phyloP scores from a whole-genome alignment of 169 alveolate species.

The Plasmodium vivax region DNA sequence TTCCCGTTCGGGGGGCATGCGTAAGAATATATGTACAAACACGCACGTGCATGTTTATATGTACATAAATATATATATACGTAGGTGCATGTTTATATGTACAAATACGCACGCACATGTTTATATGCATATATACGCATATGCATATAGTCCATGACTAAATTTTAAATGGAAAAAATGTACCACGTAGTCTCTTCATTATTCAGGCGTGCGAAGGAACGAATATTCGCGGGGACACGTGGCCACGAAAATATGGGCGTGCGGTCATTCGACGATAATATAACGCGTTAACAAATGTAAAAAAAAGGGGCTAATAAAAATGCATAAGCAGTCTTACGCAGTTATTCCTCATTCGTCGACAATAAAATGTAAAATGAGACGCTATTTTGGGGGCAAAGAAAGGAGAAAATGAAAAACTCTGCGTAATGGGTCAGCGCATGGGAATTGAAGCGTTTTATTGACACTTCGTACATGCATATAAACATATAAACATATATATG shows the following conservation, averaged over 20 bases:
- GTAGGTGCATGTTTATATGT: neutral
- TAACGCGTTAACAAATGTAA: neutral
- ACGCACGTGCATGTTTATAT: neutral
- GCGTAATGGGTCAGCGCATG: neutral
- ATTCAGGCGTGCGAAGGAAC: neutral
- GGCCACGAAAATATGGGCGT: neutral
- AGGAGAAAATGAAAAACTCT: neutral
- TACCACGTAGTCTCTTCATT: neutral
- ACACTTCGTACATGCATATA: neutral
- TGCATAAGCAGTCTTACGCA: neutral
- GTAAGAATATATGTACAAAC: neutral
- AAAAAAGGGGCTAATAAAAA: neutral
- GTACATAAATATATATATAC: neutral
- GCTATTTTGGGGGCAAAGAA: neutral
- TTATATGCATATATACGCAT: neutral
- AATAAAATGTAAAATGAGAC: neutral
- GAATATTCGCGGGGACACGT: neutral
- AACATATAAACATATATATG: neutral
- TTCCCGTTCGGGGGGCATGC: neutral
- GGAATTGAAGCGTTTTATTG: neutral
- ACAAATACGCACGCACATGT: neutral
- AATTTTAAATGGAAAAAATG: neutral
- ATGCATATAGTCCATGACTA: neutral
- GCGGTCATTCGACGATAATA: neutral
- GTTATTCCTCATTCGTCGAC: conserved; percentile 1